Base-by-base conservation (phyloP, 768 basidiomycete genomes). In the Leccinum uliginosum region DNA sequence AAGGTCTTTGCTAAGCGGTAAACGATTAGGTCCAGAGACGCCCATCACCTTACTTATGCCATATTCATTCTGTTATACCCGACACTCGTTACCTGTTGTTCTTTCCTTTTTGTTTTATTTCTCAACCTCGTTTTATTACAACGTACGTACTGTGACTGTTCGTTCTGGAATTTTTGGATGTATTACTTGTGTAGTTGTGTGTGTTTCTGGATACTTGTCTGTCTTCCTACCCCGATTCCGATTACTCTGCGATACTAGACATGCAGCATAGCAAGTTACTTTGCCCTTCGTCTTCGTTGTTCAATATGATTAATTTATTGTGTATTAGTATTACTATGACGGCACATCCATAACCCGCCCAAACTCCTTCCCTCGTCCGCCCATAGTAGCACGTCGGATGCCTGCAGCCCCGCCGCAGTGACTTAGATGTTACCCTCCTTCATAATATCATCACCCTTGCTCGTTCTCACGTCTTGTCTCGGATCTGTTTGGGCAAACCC, bases 1-100 rank as follows among this genome's bases (percentile, higher is more conserved):
- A 96, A 96, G 77, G 93, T 96, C 60, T 93, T 93, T 67, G 86
- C 87, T 21, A 91, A 91, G 76, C 87, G 91, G 73, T 91, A 75
- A 86, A 65, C 30, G 30, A 30, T 30, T 30, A 30, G 29, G 30
- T 30, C 11, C 11, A 30, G 4, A 30, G 30, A 30, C 11, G 50
- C 29, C 59, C 27, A 53, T 66, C 45, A 59, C 59, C 57, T 69
- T 69, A 69, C 67, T 69, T 73, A 70, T 73, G 62, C 55, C 63
- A 58, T 73, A 73, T 73, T 67, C 60, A 65, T 62, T 62, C 40
- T 63, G 70, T 58, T 62, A 73, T 73, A 73, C 69, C 65, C 58
- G 59, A 55, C 66, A 53, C 58, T 66, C 68, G 21, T 63, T 71
- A 54, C 50, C 29, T 30, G 30, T 30, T 30, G 30, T 30, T 30